Base-by-base conservation (phyloP, 805 yeast species). In the Teunomyces panamensis region DNA sequence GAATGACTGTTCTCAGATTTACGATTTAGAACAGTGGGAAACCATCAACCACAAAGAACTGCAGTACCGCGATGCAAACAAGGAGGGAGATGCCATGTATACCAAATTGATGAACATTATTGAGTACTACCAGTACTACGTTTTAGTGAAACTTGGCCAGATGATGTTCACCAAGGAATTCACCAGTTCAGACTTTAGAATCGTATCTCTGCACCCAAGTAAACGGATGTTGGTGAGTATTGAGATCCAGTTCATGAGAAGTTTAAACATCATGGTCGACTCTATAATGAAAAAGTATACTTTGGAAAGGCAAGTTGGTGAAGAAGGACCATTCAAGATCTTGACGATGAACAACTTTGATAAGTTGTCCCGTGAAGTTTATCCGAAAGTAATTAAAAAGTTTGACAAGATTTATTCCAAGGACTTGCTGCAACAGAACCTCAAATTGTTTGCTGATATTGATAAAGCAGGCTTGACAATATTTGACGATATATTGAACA, bases 241-340 rank as follows among this genome's bases (percentile, higher is more conserved):
- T 48, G 78, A 73, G 56, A 71, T 73, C 41, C 78, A 73, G 50
- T 73, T 73, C 49, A 69, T 73, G 72, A 56, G 78, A 53, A 66
- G 74, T 54, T 60, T 73, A 55, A 71, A 68, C 42, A 67, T 71
- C 9, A 54, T 71, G 9, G 58, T 71, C 36, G 77, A 73, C 43
- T 70, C 77, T 1, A 60, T 69, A 13, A 67, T 73, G 68, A 73
- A 73, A 50, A 63, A 58, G 47, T 73, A 68, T 49, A 62, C 60
- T 10, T 53, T 64, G 14, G 71, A 68, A 48, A 58, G 63, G 45
- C 48, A 48, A 2, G 42, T 51, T 28, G 57, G 59, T 13, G 65
- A 59, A 26, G 57, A 58, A 27, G 67, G 67, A 24, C 56, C 62
- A 8, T 73, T 58, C 59, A 73, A 73, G 50, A 62, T 73, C 1